These are phyloP conservation scores for Wickerhamomyces strasburgensis DNA, from an alignment of 805 yeast genomes.

Conservation along the genomic window DNA sequence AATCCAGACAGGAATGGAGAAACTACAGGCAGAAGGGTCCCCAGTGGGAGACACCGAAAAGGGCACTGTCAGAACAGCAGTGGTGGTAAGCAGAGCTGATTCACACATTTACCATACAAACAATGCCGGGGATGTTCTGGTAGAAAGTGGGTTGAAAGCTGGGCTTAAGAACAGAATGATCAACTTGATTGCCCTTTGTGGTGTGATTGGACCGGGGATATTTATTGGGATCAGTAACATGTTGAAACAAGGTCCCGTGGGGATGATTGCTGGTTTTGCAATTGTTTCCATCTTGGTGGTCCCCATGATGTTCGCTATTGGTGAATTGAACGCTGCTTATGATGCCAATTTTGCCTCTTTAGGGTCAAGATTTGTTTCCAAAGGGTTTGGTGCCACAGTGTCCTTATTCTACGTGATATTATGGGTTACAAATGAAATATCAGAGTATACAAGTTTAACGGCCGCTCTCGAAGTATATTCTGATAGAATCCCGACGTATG, in stretches of 20 bases:
- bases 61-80: too few relatives aligned
- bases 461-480: conserved; percentile 47
- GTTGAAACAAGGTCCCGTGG: conserved; percentile 46
- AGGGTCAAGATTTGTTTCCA: conserved; percentile 47
- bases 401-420: conserved; percentile 49
- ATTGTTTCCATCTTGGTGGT: conserved; percentile 49
- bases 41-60: too few relatives aligned
- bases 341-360: conserved; percentile 51
- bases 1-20: too few relatives aligned
- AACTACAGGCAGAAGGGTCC: too few relatives aligned
- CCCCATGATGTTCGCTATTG: conserved; percentile 50
- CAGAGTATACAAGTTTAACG: conserved; percentile 51
- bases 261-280: conserved; percentile 46
- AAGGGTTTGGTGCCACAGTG: conserved; percentile 53
- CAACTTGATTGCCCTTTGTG: conserved; percentile 49
- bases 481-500: conserved; percentile 48
- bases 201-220: conserved; percentile 58
- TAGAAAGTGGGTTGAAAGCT: conserved; percentile 35
- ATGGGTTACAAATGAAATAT: conserved; percentile 52
- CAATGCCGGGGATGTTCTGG: conserved; percentile 25
- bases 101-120: conserved; percentile 19
- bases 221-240: conserved; percentile 51
- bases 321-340: conserved; percentile 49
- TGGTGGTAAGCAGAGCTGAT: too few relatives aligned
- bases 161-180: conserved; percentile 47